These are phyloP conservation scores for Veloboletus limbatus DNA, from an alignment of 1,284 basidiomycete genomes.

Conservation along the genomic window DNA sequence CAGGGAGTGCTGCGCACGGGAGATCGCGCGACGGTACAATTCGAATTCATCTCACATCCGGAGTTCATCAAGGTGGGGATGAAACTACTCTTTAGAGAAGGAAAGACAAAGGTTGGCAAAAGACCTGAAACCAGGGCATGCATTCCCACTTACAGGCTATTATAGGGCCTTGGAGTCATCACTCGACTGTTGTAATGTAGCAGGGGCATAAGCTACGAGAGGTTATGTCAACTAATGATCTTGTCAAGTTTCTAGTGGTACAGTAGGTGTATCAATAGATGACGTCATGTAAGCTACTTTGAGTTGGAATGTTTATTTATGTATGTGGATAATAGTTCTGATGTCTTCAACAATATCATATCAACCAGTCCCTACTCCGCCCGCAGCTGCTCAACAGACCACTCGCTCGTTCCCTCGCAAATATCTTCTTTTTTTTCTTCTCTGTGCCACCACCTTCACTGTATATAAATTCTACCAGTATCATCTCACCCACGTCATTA, in stretches of 20 bases:
- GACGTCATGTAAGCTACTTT: constrained; percentile 29
- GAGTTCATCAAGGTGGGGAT: constrained; percentile 91
- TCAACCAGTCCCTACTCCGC: constrained; percentile 20
- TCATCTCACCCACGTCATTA: constrained; percentile 13
- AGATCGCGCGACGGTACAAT: constrained; percentile 85
- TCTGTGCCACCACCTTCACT: constrained; percentile 20
- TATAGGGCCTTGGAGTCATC: constrained; percentile 44
- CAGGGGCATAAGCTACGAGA: neutral
- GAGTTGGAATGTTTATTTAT: constrained; percentile 25
- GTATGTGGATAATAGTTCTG: neutral
- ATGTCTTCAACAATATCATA: constrained; percentile 25
- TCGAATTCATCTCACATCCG: constrained; percentile 87
- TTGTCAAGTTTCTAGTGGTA: too few species aligned
- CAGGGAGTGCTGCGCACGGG: constrained; percentile 87
- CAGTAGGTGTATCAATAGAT: constrained; percentile 4
- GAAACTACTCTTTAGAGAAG: constrained; percentile 89
- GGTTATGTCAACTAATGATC: too few species aligned
- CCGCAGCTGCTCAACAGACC: constrained; percentile 8
- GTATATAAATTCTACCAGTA: constrained; percentile 19
- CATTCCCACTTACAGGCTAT: neutral
- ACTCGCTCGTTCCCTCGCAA: constrained; percentile 16
- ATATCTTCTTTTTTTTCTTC: constrained; percentile 19
- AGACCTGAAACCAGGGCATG: neutral
- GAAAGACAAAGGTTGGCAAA: constrained; percentile 78
- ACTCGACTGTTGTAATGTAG: constrained; percentile 37